Evolutionary conservation across 495 filamentous ascomycete species (phyloP).

Genomic region (Penicillium goetzii): DNA sequence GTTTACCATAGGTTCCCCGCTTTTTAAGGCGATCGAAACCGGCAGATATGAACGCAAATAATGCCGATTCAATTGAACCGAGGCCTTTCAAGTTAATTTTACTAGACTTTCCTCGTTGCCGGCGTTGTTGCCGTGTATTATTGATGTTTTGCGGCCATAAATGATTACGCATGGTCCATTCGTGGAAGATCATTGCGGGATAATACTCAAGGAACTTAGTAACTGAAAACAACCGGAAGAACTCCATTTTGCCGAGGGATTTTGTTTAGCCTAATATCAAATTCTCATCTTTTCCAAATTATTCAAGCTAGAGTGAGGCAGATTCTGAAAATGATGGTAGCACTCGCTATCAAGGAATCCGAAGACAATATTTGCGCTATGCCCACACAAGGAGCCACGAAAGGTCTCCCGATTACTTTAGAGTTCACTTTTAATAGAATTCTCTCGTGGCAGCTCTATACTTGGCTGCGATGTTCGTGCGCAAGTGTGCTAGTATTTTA

Average conservation of each 20-base stretch:
- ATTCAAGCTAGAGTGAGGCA: background rate
- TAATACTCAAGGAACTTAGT: background rate
- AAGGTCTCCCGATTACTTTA: too few species aligned
- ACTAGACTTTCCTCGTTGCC: background rate
- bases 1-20: slow-evolving; percentile 7
- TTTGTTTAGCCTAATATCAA: background rate
- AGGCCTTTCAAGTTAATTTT: background rate
- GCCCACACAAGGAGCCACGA: too few species aligned
- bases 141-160: background rate
- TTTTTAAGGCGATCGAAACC: background rate
- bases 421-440: too few species aligned
- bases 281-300: background rate
- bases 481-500: background rate
- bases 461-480: background rate
- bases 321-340: background rate
- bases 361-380: background rate
- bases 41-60: background rate
- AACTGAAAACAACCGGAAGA: background rate
- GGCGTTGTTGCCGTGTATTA: slow-evolving; percentile 7
- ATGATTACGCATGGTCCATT: background rate
- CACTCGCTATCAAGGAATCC: background rate
- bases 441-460: background rate
- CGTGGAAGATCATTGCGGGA: background rate
- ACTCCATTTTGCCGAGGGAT: background rate
- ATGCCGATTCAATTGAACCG: background rate